These are phyloP conservation scores for Pseudogymnoascus sp. DNA, from an alignment of 2,329 filamentous ascomycete species.

Conservation along the genomic window DNA sequence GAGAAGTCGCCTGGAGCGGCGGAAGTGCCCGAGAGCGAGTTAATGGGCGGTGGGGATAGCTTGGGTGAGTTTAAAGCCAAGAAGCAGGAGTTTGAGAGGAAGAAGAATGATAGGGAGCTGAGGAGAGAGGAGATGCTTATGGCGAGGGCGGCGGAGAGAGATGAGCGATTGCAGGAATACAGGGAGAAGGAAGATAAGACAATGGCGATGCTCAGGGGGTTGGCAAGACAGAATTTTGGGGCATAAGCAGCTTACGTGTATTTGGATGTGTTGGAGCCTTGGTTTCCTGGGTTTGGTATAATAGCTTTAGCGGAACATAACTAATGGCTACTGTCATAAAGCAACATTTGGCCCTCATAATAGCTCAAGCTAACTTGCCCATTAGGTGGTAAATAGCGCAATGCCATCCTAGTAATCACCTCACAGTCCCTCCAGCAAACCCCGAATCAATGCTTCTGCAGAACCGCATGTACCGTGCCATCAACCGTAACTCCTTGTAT, in stretches of 20 bases:
- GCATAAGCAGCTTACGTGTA: conserved; percentile 23
- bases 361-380: not conserved
- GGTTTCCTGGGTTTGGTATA: not conserved
- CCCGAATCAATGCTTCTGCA: conserved; percentile 10
- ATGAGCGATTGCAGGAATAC: conserved; percentile 65
- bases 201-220: conserved; percentile 69
- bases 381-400: not conserved
- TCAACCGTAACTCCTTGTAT: conserved; percentile 23
- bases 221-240: conserved; percentile 76
- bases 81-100: conserved; percentile 58
- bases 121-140: conserved; percentile 72
- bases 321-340: not conserved
- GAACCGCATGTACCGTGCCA: conserved; percentile 25
- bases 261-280: not conserved
- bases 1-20: conserved; percentile 57
- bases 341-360: not conserved
- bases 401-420: not conserved
- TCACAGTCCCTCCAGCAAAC: not conserved
- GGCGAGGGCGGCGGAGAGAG: conserved; percentile 69
- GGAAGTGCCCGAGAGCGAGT: conserved; percentile 63
- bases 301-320: not conserved
- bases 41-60: conserved; percentile 66
- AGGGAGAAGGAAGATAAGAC: conserved; percentile 75
- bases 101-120: conserved; percentile 79
- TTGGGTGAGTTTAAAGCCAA: conserved; percentile 62